A percentile compares a stretch with the other conserved stretches of the same genome.
Conservation (phyloP, 306 rosid genomes). For the Dalbergia cultrata region DNA sequence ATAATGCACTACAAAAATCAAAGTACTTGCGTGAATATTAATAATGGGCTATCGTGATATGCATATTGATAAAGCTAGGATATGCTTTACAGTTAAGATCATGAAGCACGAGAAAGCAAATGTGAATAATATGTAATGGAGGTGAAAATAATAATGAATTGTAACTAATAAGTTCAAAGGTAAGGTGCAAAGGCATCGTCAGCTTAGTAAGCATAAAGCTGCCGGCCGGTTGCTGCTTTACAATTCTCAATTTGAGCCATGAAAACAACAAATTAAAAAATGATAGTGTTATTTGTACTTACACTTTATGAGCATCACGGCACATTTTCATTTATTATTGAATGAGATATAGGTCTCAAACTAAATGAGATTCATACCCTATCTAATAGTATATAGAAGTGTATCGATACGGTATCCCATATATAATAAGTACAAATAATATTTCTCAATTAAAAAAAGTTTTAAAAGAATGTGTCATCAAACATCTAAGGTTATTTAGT, state of each 20-base stretch:
- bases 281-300: too few relatives aligned
- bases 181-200: background rate
- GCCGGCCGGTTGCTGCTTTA: background rate
- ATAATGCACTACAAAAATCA: background rate
- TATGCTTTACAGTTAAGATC: constrained; percentile 34
- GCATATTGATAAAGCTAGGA: constrained; percentile 14
- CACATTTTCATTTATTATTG: too few relatives aligned
- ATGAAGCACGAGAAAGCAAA: background rate
- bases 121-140: background rate
- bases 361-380: too few relatives aligned
- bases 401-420: too few relatives aligned
- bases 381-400: too few relatives aligned
- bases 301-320: too few relatives aligned
- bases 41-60: constrained; percentile 22
- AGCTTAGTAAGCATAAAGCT: background rate
- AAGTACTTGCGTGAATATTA: background rate
- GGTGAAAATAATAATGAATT: background rate
- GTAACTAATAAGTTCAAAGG: background rate
- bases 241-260: background rate
- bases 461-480: background rate
- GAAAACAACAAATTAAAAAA: constrained; percentile 1
- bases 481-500: background rate
- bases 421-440: too few relatives aligned
- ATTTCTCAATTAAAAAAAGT: background rate
- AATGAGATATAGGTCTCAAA: too few relatives aligned